phyloP scores from a whole-genome alignment of 2,329 filamentous ascomycete species.

The Lasiodiplodia theobromae region DNA sequence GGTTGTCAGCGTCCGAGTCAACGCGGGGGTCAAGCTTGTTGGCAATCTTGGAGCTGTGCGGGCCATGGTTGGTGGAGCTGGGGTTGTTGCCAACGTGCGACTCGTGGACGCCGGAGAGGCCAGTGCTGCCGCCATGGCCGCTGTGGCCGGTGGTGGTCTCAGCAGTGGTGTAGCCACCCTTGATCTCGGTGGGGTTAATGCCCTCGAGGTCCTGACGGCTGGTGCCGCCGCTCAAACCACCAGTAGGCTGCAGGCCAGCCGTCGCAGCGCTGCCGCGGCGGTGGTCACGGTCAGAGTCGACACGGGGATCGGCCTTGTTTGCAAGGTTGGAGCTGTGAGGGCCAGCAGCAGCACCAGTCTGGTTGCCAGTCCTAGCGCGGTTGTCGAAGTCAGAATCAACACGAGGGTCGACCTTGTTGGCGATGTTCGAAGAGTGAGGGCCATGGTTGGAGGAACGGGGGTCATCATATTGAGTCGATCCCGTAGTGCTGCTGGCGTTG shows the following conservation, averaged over 20 bases:
- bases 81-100: constrained; percentile 1
- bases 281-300: constrained; percentile 25
- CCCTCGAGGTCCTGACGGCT: background rate
- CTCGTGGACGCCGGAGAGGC: constrained; percentile 9
- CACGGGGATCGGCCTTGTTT: constrained; percentile 23
- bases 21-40: constrained; percentile 21
- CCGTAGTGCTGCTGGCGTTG: background rate
- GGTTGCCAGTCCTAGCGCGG: background rate
- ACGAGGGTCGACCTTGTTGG: constrained; percentile 16
- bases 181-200: constrained; percentile 6
- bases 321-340: constrained; percentile 20
- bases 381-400: constrained; percentile 8
- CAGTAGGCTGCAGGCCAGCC: background rate
- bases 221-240: constrained; percentile 1
- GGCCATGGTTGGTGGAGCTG: background rate
- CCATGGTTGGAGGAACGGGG: constrained; percentile 7
- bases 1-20: constrained; percentile 24
- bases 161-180: constrained; percentile 12
- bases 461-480: background rate
- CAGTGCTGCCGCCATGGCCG: background rate
- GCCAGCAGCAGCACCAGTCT: constrained; percentile 13
- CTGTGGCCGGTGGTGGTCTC: constrained; percentile 23
- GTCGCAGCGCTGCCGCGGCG: constrained; percentile 11
- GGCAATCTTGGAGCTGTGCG: constrained; percentile 1
- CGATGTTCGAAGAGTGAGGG: constrained; percentile 12